Evolutionary conservation across 139 green algal genomes (phyloP), one percentile per base, ranked within the genome.

Genomic region (Coelastrella sp.): DNA sequence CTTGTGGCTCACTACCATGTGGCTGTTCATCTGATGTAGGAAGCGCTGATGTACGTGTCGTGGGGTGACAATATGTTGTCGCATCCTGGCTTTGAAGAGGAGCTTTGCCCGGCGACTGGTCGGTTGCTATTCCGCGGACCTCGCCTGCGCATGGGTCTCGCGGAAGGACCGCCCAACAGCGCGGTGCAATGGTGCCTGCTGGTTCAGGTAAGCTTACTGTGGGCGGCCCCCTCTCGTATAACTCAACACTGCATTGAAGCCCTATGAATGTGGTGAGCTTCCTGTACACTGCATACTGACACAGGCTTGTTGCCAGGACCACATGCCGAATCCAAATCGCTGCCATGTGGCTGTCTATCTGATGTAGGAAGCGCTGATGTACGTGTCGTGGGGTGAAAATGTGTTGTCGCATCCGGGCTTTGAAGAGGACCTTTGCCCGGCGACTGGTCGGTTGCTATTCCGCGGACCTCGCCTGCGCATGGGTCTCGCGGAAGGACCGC

Each of bases 101-200:
- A 83, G 57, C 57, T 83, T 32, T 58, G 79, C 23, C 23, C 22
- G 59, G 68, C 13, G 3, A n/a, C 32, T 7, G 84, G 84, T 11
- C 22, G 59, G 61, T n/a, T 91, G 68, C 22, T 94, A 11, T 93
- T 93, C 81, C 68, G 92, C 5, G 92, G 92, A 3, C 92, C 92
- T 8, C 86, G 86, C 13, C 83, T 95, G 83, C 92, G 92, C 79
- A 92, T 94, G 80, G 93, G 93, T 8, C 13, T 95, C 7, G 93
- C 90, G 32, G 88, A 94, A 73, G 93, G 93, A 32, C 61, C 47
- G 13, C 92, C 92, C 22, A 90, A 87, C 73, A 86, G 81, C 17
- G 92, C 92, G 0, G 68, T 93, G 11, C 61, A 89, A 73, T 95
- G 91, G 91, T 92, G 92, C 89, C 77, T 95, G 59, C 73, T 91